Percentiles rank a stretch among this genome's conserved stretches.
These are phyloP conservation scores for Colletotrichum salicis DNA, from an alignment of 2,329 filamentous ascomycete species.

Conservation along the genomic window DNA sequence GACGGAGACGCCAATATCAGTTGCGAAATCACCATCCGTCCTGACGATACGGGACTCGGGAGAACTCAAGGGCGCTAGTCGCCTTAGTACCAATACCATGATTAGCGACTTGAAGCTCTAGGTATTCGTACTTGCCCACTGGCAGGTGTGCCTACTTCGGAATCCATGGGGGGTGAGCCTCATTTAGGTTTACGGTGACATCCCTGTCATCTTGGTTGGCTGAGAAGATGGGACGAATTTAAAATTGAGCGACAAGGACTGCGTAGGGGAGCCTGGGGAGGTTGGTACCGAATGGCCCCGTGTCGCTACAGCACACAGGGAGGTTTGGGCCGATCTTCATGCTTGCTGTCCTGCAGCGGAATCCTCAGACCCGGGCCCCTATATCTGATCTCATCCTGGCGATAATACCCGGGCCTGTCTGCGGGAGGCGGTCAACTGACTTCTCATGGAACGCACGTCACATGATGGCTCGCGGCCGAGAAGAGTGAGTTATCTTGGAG, in stretches of 20 bases:
- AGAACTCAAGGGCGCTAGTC: not conserved
- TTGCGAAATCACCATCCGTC: not conserved
- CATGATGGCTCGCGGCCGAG: not conserved
- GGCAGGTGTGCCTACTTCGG: not conserved
- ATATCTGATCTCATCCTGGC: slow-evolving; percentile 34
- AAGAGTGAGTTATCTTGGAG: not conserved
- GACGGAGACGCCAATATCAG: not conserved
- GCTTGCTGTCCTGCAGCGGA: slow-evolving; percentile 36
- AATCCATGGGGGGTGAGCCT: slow-evolving; percentile 22
- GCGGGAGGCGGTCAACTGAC: not conserved
- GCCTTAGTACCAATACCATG: not conserved
- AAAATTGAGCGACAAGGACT: slow-evolving; percentile 28
- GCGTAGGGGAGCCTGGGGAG: not conserved
- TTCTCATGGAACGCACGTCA: not conserved
- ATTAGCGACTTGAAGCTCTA: not conserved
- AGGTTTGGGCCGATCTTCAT: slow-evolving; percentile 35
- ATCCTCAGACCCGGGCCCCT: slow-evolving; percentile 31
- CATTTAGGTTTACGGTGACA: slow-evolving; percentile 6
- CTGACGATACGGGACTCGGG: no score
- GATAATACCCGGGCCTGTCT: slow-evolving; percentile 17
- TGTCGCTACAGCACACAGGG: slow-evolving; percentile 13
- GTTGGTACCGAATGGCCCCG: slow-evolving; percentile 31
- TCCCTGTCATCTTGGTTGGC: slow-evolving; percentile 28
- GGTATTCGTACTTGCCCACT: not conserved
- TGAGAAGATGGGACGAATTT: slow-evolving; percentile 35